phyloP scores from a whole-genome alignment of 2,329 filamentous ascomycete genomes.

The Leptographium wingfieldii region DNA sequence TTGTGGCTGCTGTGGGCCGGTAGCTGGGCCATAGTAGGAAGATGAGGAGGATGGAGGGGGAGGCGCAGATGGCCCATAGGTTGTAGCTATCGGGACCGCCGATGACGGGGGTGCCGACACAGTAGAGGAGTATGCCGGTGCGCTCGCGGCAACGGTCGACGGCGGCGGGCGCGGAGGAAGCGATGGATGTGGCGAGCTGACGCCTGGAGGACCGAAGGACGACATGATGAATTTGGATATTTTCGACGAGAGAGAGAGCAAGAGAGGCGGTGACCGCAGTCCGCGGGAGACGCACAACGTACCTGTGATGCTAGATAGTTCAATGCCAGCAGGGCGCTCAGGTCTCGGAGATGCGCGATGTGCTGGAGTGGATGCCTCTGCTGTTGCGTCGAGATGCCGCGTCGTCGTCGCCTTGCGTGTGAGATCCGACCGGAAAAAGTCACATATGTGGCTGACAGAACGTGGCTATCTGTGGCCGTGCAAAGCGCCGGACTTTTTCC shows the following conservation, averaged over 20 bases:
- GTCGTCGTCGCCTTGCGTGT: too few relatives aligned
- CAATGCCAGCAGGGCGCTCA: not conserved
- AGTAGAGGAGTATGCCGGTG: slow-evolving; percentile 8
- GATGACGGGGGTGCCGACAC: slow-evolving; percentile 6
- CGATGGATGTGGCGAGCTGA: slow-evolving; percentile 13
- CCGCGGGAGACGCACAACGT: not conserved
- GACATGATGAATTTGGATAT: slow-evolving; percentile 13
- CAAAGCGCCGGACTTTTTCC: not conserved
- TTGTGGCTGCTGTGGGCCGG: not conserved
- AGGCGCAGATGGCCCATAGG: slow-evolving; percentile 6
- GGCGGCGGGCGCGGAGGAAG: slow-evolving; percentile 14
- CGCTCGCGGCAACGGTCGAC: not conserved
- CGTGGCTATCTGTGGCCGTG: not conserved
- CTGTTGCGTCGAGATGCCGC: too few relatives aligned
- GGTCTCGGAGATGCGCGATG: not conserved
- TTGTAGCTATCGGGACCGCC: not conserved
- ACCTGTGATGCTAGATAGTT: not conserved
- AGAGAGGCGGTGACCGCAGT: not conserved
- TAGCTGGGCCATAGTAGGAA: slow-evolving; percentile 1
- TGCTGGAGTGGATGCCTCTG: not conserved
- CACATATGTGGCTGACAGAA: not conserved
- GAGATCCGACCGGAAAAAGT: too few relatives aligned
- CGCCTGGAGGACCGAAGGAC: slow-evolving; percentile 15
- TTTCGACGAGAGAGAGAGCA: not conserved
- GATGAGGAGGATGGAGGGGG: not conserved